phyloP scores from a whole-genome alignment of 2,329 filamentous ascomycete genomes.

The Verticillium albo-atrum region DNA sequence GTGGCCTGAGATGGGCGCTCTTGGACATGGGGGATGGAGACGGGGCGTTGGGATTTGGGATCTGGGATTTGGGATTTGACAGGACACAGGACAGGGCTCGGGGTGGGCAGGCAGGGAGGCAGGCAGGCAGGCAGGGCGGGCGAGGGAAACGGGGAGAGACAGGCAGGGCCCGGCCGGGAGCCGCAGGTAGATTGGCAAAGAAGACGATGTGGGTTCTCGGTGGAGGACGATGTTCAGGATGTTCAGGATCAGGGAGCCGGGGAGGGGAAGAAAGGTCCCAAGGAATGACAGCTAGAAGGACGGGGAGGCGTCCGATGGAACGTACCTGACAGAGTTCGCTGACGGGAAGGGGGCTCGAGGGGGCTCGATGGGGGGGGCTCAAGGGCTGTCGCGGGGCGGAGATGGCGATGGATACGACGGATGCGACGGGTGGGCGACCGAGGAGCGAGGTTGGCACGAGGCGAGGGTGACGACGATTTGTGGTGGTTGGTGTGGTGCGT shows the following conservation, averaged over 20 bases:
- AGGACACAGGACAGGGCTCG: neutral
- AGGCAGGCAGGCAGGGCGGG: neutral
- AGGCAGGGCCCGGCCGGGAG: neutral
- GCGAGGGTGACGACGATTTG: neutral
- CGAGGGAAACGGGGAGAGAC: neutral
- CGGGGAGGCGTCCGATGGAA: neutral
- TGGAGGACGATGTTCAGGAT: neutral
- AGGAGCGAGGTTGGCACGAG: neutral
- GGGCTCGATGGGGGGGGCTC: neutral
- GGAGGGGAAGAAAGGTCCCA: neutral
- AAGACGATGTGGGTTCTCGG: neutral
- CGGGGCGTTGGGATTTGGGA: neutral
- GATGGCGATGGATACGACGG: neutral
- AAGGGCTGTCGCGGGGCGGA: neutral
- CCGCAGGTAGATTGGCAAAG: slow-evolving; percentile 2
- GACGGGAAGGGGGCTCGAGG: neutral
- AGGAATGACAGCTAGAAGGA: neutral
- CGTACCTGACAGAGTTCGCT: neutral
- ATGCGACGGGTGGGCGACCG: too few relatives aligned
- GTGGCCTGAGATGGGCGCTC: neutral
- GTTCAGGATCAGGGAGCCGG: neutral
- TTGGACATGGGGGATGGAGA: neutral
- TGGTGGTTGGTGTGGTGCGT: neutral
- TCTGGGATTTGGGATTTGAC: neutral
- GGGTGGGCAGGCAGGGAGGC: neutral